phyloP scores from a whole-genome alignment of 352 stramenopile genomes.

The Globisporangium yorkense region DNA sequence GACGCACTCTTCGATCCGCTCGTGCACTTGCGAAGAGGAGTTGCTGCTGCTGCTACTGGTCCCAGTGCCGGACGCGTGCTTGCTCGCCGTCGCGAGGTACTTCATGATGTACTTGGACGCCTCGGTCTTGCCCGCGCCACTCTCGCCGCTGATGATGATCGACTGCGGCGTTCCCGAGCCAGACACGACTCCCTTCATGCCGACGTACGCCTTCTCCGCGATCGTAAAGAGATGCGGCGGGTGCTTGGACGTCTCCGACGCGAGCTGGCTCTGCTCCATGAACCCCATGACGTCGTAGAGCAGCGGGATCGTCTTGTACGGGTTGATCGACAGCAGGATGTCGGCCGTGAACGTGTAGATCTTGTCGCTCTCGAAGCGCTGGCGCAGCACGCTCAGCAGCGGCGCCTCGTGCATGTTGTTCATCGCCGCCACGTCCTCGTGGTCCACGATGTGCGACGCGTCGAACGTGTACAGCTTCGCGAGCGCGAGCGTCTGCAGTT shows the following conservation, averaged over 20 bases:
- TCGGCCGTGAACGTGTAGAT: conserved; percentile 88
- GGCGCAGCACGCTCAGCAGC: conserved; percentile 69
- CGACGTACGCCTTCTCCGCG: conserved; percentile 66
- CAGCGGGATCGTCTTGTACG: conserved; percentile 84
- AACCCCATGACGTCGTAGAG: conserved; percentile 76
- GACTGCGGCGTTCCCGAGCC: conserved; percentile 76
- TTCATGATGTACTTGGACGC: conserved; percentile 93
- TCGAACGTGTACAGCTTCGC: conserved; percentile 75
- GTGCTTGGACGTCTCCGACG: conserved; percentile 18
- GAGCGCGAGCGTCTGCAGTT: conserved; percentile 44
- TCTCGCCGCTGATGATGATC: conserved; percentile 93
- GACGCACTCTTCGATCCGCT: conserved; percentile 80
- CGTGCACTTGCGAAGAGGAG: conserved; percentile 34
- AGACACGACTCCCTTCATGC: conserved; percentile 56
- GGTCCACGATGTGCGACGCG: conserved; percentile 77
- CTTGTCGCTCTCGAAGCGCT: conserved; percentile 71
- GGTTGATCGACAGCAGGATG: conserved; percentile 80
- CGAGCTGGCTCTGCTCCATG: conserved; percentile 43
- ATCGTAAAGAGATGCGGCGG: conserved; percentile 80
- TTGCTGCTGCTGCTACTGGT: conserved; percentile 1
- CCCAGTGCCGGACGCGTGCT: conserved; percentile 23
- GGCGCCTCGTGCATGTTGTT: conserved; percentile 89
- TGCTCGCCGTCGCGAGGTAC: conserved; percentile 74
- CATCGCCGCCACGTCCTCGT: conserved; percentile 83
- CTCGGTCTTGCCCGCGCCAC: conserved; percentile 92